phyloP scores from a whole-genome alignment of 106 monocot genomes.

The Apostasia ramifera region DNA sequence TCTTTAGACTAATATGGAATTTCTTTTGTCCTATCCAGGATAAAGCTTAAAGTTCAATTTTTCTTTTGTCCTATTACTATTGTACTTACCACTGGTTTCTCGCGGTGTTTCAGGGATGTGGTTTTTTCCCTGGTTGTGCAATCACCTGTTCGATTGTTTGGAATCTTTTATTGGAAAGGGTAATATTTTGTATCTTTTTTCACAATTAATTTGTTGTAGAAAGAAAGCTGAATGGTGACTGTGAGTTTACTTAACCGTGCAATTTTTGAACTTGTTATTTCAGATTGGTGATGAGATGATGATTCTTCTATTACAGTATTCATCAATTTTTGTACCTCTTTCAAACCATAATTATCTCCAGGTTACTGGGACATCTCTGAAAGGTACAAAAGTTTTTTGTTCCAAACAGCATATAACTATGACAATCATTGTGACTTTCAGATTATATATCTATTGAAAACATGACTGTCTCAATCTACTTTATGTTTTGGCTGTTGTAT shows the following conservation, averaged over 20 bases:
- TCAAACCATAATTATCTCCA: constrained; percentile 5
- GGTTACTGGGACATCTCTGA: not conserved
- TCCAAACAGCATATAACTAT: no score
- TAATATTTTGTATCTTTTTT: constrained; percentile 1
- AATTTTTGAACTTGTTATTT: not conserved
- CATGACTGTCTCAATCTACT: no score
- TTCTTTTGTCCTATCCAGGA: not conserved
- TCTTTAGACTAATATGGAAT: not conserved
- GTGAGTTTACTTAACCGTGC: no score
- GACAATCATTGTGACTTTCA: no score
- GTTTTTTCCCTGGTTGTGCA: constrained; percentile 5
- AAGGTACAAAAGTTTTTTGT: not conserved
- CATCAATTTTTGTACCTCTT: constrained; percentile 2
- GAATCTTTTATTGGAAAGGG: constrained; percentile 5
- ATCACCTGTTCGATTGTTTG: not conserved
- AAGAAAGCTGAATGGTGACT: no score
- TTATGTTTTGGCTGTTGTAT: no score
- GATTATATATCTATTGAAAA: no score
- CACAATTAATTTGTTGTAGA: no score
- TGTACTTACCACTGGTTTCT: not conserved
- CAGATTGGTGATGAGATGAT: constrained; percentile 8
- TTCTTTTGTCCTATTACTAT: not conserved
- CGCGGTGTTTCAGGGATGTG: not conserved
- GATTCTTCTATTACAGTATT: not conserved
- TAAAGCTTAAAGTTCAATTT: not conserved